phyloP scores from a whole-genome alignment of 805 yeast genomes.

The Phaffomyces antillensis region DNA sequence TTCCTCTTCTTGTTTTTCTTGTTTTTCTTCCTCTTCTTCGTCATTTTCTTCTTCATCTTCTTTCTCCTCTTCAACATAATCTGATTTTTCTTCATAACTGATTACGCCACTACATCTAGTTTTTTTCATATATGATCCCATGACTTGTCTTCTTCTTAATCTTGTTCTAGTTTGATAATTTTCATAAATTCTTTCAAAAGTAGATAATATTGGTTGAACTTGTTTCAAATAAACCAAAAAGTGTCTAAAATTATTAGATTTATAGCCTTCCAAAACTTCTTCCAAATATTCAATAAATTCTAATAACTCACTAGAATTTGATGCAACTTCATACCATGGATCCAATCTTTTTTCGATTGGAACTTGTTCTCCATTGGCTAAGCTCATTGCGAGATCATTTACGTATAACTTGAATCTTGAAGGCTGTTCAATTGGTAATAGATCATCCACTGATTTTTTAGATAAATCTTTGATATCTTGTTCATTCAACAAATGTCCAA shows the following conservation, averaged over 20 bases:
- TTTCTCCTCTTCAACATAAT: slow-evolving; percentile 6
- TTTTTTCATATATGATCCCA: slow-evolving; percentile 14
- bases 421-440: slow-evolving; percentile 10
- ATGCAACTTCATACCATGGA: slow-evolving; percentile 24
- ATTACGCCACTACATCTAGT: slow-evolving; percentile 9
- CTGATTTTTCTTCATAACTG: slow-evolving; percentile 7
- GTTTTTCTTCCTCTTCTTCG: background rate
- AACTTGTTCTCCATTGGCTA: background rate
- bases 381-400: slow-evolving; percentile 19
- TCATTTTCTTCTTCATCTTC: slow-evolving; percentile 13
- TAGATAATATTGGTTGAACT: slow-evolving; percentile 10
- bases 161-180: slow-evolving; percentile 12
- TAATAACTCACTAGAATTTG: slow-evolving; percentile 9
- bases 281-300: slow-evolving; percentile 10
- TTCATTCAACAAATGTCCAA: slow-evolving; percentile 12
- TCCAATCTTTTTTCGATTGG: slow-evolving; percentile 2
- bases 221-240: slow-evolving; percentile 10
- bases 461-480: slow-evolving; percentile 9
- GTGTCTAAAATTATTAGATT: slow-evolving; percentile 4
- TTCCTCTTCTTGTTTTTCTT: slow-evolving; percentile 5
- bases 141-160: slow-evolving; percentile 15
- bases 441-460: slow-evolving; percentile 7
- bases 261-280: slow-evolving; percentile 1
- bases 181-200: slow-evolving; percentile 12
- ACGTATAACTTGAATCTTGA: slow-evolving; percentile 23